Evolutionary conservation across 352 stramenopile species (phyloP), one percentile per base, ranked within the genome.

Genomic region (Thalassiosira mediterranea): DNA sequence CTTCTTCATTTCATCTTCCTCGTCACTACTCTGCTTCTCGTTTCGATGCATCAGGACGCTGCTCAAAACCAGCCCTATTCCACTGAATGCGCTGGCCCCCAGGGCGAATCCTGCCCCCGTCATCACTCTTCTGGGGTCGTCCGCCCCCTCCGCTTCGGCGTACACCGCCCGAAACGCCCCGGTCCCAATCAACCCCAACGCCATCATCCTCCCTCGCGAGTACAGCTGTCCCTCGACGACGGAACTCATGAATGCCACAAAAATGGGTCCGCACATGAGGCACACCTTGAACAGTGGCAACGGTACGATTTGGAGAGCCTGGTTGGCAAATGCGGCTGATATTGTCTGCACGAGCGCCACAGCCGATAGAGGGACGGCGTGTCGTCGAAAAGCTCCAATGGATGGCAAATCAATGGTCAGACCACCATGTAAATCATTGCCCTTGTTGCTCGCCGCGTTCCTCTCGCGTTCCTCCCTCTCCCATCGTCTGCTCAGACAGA

Each of bases 251-350:
- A 72, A 60, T n/a, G 69, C 69, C 1, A 79, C 69, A 46, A 79
- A 72, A 4, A 79, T 79, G 15, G 69, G 69, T 38, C 60, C 60
- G 31, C 69, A 79, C 69, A 79, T 79, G 11, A 79, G 60, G 21
- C 59, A 59, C 11, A 79, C 69, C 37, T 72, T 79, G 69, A 79
- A 79, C 1, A 79, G 26, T 19, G 69, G 59, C 0, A 72, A 23
- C 2, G 69, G 69, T 40, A 72, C 47, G 26, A 48, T 32, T 62
- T 54, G 51, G 15, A 79, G 44, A 5, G 59, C 52, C 31, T 58
- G 26, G 19, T 79, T 79, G 38, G 69, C 69, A 38, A 79, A 67
- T 19, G 51, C 60, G 17, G 68, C 34, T 2, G 58, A 72, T 29
- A 78, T 51, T 3, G 68, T 66, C 49, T 78, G 68, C 21, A 65